Evolutionary conservation across 352 stramenopile species (phyloP).

Genomic region (Globisporangium abappressorium): DNA sequence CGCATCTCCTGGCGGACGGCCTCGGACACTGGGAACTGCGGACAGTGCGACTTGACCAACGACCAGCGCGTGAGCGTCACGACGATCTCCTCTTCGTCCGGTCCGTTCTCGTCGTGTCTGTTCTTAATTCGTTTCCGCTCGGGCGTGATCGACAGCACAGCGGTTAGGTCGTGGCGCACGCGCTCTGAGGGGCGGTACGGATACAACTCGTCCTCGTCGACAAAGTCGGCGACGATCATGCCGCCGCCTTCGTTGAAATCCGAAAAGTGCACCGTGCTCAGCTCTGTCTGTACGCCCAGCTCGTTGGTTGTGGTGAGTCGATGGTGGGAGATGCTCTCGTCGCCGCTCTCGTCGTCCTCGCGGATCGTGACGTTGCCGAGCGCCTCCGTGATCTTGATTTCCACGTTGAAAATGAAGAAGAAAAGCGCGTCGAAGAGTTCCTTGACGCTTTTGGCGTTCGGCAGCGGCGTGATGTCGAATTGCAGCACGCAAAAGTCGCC

Average conservation of each 20-base stretch:
- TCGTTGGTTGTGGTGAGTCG: slow-evolving; percentile 33
- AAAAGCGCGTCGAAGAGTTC: slow-evolving; percentile 38
- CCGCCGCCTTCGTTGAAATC: slow-evolving; percentile 28
- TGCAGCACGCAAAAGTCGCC: slow-evolving; percentile 32
- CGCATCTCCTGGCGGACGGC: not conserved
- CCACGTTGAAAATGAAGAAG: slow-evolving; percentile 38
- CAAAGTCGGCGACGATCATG: slow-evolving; percentile 31
- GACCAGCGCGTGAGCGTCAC: slow-evolving; percentile 12
- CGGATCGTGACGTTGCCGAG: slow-evolving; percentile 45
- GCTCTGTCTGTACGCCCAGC: slow-evolving; percentile 26
- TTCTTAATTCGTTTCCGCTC: slow-evolving; percentile 1
- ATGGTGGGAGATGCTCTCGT: slow-evolving; percentile 34
- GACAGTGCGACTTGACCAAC: not conserved
- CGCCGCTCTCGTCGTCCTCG: slow-evolving; percentile 44
- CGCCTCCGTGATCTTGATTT: slow-evolving; percentile 49
- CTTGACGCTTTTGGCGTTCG: slow-evolving; percentile 25
- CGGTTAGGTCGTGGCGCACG: slow-evolving; percentile 33
- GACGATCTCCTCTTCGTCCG: slow-evolving; percentile 8
- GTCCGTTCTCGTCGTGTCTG: not conserved
- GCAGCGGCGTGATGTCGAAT: slow-evolving; percentile 41
- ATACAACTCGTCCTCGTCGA: slow-evolving; percentile 42
- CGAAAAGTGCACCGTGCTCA: slow-evolving; percentile 33
- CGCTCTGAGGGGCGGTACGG: slow-evolving; percentile 33
- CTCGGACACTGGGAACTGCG: not conserved
- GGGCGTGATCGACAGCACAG: slow-evolving; percentile 9